Base-by-base conservation (phyloP, 129 eudicot genomes). In the Flaveria linearis region DNA sequence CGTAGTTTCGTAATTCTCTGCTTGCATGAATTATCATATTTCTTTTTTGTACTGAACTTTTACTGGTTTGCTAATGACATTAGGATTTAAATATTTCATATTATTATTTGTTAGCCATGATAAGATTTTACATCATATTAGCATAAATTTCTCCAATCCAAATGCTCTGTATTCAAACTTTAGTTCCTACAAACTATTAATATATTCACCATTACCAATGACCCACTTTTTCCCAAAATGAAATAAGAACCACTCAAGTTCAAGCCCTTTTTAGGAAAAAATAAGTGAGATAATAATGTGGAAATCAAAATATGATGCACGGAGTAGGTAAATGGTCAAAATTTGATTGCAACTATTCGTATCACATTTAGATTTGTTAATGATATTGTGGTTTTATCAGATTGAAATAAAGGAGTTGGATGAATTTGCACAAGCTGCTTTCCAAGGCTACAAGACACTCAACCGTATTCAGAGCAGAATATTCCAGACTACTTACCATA, bases 391-490 rank as follows among this genome's bases (percentile, higher is more conserved):
- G 73, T 49, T 68, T 77, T 76, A 47, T 30, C 83, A 93, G 98
- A 93, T 93, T 84, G 97, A 88, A 80, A 93, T 93, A 77, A 88
- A 83, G 81, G 98, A 93, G 85, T 77, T 93, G 72, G 98, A 93
- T 88, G 98, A 91, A 72, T 85, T 93, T 84, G 98, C 98, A 49
- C 98, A 93, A 91, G 91, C 98, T 73, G 98, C 98, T 73, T 93
- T 93, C 72, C 91, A 83, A 72, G 97, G 97, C 63, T 93, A 93
- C 87, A 87, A 91, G 89, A 82, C 97, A 50, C 90, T 93, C 18
- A 93, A 93, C 83, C 98, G 98, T 78, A 93, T 93, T 72, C 98
- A 93, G 89, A 93, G 98, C 87, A 90, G 97, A 82, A 93, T 93
- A 46, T 93, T 72, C 76, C 91, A 87, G 25, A 93, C 96, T 60